Conservation (phyloP, 306 rosid species). For the Biancaea sappan region DNA sequence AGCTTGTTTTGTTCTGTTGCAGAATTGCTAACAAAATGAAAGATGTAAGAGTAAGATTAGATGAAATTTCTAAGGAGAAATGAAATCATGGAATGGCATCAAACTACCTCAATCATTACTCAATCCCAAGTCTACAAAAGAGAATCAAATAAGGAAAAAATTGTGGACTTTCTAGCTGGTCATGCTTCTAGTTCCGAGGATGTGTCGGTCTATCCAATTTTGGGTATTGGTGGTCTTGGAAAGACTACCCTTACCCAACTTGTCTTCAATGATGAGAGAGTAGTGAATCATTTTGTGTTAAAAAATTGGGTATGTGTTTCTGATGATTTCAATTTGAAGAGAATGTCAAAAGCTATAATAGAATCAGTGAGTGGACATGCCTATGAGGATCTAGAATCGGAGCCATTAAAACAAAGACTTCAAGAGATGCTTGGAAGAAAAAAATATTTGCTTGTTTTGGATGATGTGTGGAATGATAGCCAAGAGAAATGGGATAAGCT, state of each 20-base stretch:
- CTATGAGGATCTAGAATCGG: background rate
- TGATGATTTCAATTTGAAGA: slow-evolving; percentile 24
- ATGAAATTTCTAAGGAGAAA: slow-evolving; percentile 10
- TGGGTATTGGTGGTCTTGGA: slow-evolving; percentile 34
- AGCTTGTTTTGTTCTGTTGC: background rate
- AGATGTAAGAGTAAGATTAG: slow-evolving; percentile 3
- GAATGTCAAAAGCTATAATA: slow-evolving; percentile 17
- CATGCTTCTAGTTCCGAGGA: background rate
- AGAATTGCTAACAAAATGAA: slow-evolving; percentile 19
- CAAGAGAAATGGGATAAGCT: slow-evolving; percentile 37
- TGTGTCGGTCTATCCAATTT: slow-evolving; percentile 12
- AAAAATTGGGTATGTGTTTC: slow-evolving; percentile 41
- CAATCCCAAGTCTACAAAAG: slow-evolving; percentile 33
- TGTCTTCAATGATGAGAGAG: slow-evolving; percentile 28
- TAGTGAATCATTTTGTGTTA: slow-evolving; percentile 7
- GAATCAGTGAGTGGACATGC: background rate
- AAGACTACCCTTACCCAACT: slow-evolving; percentile 39
- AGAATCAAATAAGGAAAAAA: background rate
- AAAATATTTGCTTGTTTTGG: slow-evolving; percentile 44
- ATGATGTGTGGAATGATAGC: slow-evolving; percentile 51
- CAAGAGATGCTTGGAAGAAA: background rate
- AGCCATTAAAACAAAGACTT: background rate
- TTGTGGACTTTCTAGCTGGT: slow-evolving; percentile 21
- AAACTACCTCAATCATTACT: slow-evolving; percentile 24
- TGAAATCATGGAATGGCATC: background rate